A percentile compares a stretch with the other conserved stretches of the same genome.
Evolutionary conservation across 495 filamentous ascomycete genomes (phyloP).

Genomic region (Lepraria neglecta): DNA sequence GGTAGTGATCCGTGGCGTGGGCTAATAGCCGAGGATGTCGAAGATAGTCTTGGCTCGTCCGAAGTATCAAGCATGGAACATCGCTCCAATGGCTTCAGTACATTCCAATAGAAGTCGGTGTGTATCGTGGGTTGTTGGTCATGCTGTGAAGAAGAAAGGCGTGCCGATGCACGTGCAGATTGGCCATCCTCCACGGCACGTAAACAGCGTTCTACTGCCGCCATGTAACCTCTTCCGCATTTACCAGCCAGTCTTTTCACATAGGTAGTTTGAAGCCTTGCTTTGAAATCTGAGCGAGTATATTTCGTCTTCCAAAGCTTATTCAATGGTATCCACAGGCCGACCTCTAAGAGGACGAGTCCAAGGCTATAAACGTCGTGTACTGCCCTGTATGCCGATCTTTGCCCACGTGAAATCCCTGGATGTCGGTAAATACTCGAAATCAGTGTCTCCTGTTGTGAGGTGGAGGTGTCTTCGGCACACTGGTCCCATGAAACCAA

Average conservation of each 20-base stretch:
- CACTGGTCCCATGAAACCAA: constrained; percentile 78
- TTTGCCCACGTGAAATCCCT: constrained; percentile 33
- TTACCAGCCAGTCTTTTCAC: constrained; percentile 62
- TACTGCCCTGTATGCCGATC: constrained; percentile 36
- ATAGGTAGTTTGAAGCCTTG: constrained; percentile 55
- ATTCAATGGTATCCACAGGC: constrained; percentile 75
- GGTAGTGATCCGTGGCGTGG: background rate
- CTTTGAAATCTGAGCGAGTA: constrained; percentile 55
- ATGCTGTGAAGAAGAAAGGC: constrained; percentile 6
- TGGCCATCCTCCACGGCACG: constrained; percentile 54
- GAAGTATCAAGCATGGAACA: constrained; percentile 39
- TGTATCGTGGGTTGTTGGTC: constrained; percentile 28
- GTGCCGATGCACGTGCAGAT: constrained; percentile 1
- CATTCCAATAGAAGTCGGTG: constrained; percentile 37
- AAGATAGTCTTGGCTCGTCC: constrained; percentile 20
- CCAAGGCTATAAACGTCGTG: constrained; percentile 83
- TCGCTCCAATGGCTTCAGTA: constrained; percentile 36
- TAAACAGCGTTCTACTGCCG: constrained; percentile 73
- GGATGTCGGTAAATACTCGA: constrained; percentile 73
- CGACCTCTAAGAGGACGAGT: constrained; percentile 77
- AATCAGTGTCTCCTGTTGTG: constrained; percentile 41
- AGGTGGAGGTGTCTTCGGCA: constrained; percentile 54
- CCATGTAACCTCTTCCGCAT: constrained; percentile 71
- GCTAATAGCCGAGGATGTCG: constrained; percentile 14
- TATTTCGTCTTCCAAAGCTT: constrained; percentile 63